phyloP scores from a whole-genome alignment of 176 grass and related monocot species.

The Carex pumila region DNA sequence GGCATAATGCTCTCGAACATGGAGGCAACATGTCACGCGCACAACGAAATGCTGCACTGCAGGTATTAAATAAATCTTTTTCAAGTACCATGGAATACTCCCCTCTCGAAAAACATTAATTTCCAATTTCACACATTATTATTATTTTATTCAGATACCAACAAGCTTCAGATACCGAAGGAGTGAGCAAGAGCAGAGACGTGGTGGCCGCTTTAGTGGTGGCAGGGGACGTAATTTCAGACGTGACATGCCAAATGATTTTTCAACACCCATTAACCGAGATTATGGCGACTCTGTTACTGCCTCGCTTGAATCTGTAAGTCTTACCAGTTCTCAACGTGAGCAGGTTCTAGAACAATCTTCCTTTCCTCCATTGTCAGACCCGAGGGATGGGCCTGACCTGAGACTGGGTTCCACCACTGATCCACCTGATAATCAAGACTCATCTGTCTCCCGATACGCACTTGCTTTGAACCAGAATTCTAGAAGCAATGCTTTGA shows the following conservation, averaged over 20 bases:
- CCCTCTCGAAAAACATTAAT: neutral
- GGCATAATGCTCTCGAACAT: slow-evolving; percentile 92
- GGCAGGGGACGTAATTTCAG: slow-evolving; percentile 50
- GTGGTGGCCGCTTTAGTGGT: slow-evolving; percentile 32
- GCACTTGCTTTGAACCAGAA: slow-evolving; percentile 64
- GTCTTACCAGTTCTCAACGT: slow-evolving; percentile 26
- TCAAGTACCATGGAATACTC: neutral
- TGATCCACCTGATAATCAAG: slow-evolving; percentile 33
- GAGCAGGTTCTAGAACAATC: slow-evolving; percentile 48
- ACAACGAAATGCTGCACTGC: slow-evolving; percentile 86
- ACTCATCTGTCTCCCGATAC: slow-evolving; percentile 58
- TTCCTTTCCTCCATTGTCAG: slow-evolving; percentile 78
- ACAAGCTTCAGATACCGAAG: slow-evolving; percentile 92
- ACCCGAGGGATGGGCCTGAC: slow-evolving; percentile 41
- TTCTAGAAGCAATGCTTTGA: slow-evolving; percentile 42
- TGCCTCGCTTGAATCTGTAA: slow-evolving; percentile 35
- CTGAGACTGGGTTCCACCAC: slow-evolving; percentile 30
- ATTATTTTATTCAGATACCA: slow-evolving; percentile 55
- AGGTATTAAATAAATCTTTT: slow-evolving; percentile 31
- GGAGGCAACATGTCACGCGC: slow-evolving; percentile 77
- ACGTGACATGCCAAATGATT: slow-evolving; percentile 28
- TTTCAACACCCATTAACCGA: slow-evolving; percentile 28
- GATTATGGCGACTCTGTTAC: slow-evolving; percentile 27
- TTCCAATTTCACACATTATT: slow-evolving; percentile 22
- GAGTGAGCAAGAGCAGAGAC: slow-evolving; percentile 68